Evolutionary conservation across 1,284 basidiomycete species (phyloP), one percentile per base, ranked within the genome.

Genomic region (Irpex lacteus): DNA sequence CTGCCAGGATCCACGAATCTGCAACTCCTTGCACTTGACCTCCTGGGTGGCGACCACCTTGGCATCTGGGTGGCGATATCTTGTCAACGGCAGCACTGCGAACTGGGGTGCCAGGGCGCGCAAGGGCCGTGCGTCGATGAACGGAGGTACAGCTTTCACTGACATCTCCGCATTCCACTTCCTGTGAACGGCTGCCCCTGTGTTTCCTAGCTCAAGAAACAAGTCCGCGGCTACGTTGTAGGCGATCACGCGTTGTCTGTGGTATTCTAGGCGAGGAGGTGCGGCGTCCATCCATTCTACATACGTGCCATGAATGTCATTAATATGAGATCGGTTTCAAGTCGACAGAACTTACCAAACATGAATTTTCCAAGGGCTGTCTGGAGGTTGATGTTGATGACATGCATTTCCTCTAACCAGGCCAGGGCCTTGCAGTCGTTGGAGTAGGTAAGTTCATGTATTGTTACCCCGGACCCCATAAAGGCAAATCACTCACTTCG

Each of bases 1-100:
- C 63, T 69, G 62, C 72, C 72, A 73, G 34, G 70, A 70, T 0
- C 72, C 71, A 56, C 65, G 68, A 4, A 72, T 67, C 52, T 72
- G 72, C 49, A 73, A 63, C 13, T 60, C 55, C 0, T 67, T 60
- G 15, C 68, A 18, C 15, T 37, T 59, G 47, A 68, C 26, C 13
- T 66, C 55, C 11, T 62, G 56, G 19, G 65, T 61, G 9, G 65
- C 62, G 21, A 64, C 55, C 11, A 68, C 44, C 5, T 66, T 15
- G n/a, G 69, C 68, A 26, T 73, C 72, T 2, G 72, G 71, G 54
- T 73, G 70, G 8, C 60, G n/a, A 19, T 21, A 38, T 21, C 36
- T n/a, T 15, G 44, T 44, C 44, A 55, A 55, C 11, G 59, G 13
- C 38, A 18, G 9, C 18, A 18, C 38, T 44, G 8, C 37, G 36